Conservation (phyloP, 345 rosid species). For the Gossypium arboreum region DNA sequence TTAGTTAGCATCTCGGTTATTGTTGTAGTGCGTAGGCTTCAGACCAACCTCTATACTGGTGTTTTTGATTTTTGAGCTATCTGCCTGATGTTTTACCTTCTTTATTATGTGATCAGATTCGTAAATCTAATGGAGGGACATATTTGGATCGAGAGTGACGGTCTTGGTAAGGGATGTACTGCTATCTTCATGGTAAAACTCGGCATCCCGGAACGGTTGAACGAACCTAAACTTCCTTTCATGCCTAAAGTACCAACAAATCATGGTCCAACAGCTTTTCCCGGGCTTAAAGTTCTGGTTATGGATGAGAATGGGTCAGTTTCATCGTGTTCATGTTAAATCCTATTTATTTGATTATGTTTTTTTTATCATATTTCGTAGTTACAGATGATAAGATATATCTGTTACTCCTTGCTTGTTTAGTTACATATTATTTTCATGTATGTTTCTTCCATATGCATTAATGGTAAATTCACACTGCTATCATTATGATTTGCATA, state of each 20-base stretch:
- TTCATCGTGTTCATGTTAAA: background rate
- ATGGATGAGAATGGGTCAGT: slow-evolving; percentile 93
- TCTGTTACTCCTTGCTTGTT: background rate
- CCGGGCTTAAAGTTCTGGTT: slow-evolving; percentile 89
- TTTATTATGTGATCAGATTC: slow-evolving; percentile 48
- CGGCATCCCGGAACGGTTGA: slow-evolving; percentile 50
- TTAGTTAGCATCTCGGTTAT: background rate
- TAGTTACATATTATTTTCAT: background rate
- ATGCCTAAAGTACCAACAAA: slow-evolving; percentile 37
- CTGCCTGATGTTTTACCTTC: background rate
- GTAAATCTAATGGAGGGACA: slow-evolving; percentile 96
- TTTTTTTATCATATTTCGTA: background rate
- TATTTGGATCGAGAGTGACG: slow-evolving; percentile 94
- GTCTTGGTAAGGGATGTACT: slow-evolving; percentile 89
- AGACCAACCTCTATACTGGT: background rate
- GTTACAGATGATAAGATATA: background rate
- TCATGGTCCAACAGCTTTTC: slow-evolving; percentile 53
- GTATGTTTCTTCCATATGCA: background rate
- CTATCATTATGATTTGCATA: background rate
- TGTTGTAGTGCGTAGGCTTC: background rate
- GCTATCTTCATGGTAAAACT: slow-evolving; percentile 80
- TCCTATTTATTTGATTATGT: background rate
- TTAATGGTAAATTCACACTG: background rate
- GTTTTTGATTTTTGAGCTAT: background rate
- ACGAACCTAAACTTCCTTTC: slow-evolving; percentile 49